Evolutionary conservation across 768 basidiomycete species (phyloP), one percentile per base, ranked within the genome.

Genomic region (Lentinus tigrinus): DNA sequence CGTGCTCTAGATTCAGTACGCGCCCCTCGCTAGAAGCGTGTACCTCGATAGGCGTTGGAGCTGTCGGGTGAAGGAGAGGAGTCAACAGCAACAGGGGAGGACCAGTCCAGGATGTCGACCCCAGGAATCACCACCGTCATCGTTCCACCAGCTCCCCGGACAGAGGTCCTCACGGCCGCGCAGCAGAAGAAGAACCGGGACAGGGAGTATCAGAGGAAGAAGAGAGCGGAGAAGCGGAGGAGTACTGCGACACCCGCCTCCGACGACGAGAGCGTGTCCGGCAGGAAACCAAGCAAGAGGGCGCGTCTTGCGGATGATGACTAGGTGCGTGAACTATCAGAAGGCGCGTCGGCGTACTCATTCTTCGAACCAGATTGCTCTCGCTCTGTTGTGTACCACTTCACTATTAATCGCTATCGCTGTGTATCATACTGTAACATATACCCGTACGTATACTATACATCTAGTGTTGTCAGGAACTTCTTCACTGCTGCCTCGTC

Each of bases 131-230:
- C 88, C 3, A 92, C 90, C 4, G 88, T 92, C 38, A 81, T 88
- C 34, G 82, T 91, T 0, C 89, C 88, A 3, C 88, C 90, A 21
- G 89, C 89, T 4, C 81, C 88, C 17, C 77, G 84, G 48, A 75
- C 76, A 10, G 85, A 87, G 62, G 90, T 90, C 60, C 73, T 88
- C 21, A 82, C 83, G 7, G 80, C 87, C 11, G 87, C 87, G 0
- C 87, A 90, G 65, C 81, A 85, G 63, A 93, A 93, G 73, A 88
- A 87, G 72, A 75, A 84, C 47, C 77, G 89, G n/a, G 91, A 92
- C 66, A 79, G 87, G 58, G 89, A 91, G 64, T 93, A 91, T 67
- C 90, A 92, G 68, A 74, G 91, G 55, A 84, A 83, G 72, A 91
- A 91, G 67, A 80, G 90, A 21, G 89, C 88, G 42, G 38, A 48